Conservation (phyloP, 192 early-diverging fungal species). For the Podila minutissima region DNA sequence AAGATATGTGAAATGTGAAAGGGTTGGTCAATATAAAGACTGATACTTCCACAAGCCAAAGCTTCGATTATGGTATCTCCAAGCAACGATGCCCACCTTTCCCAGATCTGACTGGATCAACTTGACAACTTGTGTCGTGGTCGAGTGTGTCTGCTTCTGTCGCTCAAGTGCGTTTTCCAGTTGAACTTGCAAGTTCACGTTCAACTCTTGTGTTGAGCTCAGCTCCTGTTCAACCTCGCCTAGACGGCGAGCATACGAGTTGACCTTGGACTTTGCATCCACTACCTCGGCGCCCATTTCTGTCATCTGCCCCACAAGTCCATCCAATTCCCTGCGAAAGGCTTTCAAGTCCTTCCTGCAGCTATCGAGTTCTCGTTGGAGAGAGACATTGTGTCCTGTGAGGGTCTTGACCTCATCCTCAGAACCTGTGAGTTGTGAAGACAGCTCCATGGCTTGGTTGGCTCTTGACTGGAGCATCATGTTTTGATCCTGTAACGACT, state of each 20-base stretch:
- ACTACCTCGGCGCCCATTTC: conserved; percentile 69
- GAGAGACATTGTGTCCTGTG: conserved; percentile 55
- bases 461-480: conserved; percentile 47
- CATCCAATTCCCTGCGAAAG: conserved; percentile 67
- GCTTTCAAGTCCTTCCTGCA: conserved; percentile 62
- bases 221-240: conserved; percentile 68
- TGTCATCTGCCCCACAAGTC: conserved; percentile 61
- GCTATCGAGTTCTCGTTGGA: conserved; percentile 61
- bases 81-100: conserved; percentile 26
- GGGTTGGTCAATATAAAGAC: background rate
- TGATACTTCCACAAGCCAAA: background rate
- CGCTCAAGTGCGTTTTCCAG: conserved; percentile 57
- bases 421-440: conserved; percentile 45
- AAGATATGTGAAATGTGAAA: background rate
- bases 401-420: conserved; percentile 52
- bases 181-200: conserved; percentile 63
- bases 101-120: conserved; percentile 65
- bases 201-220: conserved; percentile 64
- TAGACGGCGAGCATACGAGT: conserved; percentile 59
- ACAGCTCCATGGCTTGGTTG: conserved; percentile 38
- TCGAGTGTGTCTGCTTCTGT: conserved; percentile 64
- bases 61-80: no score
- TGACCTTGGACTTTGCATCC: conserved; percentile 62
- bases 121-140: conserved; percentile 63
- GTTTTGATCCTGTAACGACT: conserved; percentile 54